These are phyloP conservation scores for Blumeria hordei DNA, from an alignment of 2,329 filamentous ascomycete species.

Conservation along the genomic window DNA sequence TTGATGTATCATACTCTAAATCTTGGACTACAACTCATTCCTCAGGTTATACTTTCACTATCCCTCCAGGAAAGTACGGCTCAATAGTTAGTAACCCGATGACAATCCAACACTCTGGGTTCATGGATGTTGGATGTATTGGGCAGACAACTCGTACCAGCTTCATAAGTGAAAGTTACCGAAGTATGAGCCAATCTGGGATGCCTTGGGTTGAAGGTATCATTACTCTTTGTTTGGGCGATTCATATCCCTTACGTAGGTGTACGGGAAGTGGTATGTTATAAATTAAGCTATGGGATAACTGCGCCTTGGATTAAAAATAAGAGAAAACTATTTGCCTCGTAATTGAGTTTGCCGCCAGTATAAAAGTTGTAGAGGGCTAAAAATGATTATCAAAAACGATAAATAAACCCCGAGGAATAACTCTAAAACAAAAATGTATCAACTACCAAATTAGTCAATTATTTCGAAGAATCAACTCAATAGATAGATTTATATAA, in stretches of 20 bases:
- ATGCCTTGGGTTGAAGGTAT: conserved; percentile 19
- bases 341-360: too few species aligned
- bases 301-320: too few species aligned
- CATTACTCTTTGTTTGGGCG: conserved; percentile 17
- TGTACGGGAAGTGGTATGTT: conserved; percentile 16
- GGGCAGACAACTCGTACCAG: conserved; percentile 10
- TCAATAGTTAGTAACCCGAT: conserved; percentile 18
- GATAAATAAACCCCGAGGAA: too few species aligned
- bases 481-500: too few species aligned
- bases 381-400: too few species aligned
- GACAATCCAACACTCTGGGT: conserved; percentile 16
- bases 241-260: conserved; percentile 16
- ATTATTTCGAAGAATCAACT: too few species aligned
- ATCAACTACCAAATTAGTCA: too few species aligned
- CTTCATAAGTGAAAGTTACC: conserved; percentile 17
- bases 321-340: too few species aligned
- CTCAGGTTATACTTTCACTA: conserved; percentile 13
- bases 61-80: conserved; percentile 18
- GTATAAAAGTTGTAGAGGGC: too few species aligned
- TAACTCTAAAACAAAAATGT: too few species aligned
- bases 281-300: not conserved
- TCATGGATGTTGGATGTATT: conserved; percentile 16
- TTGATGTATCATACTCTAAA: conserved; percentile 4
- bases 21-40: conserved; percentile 16
- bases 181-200: conserved; percentile 13